Conservation (phyloP, 1,284 basidiomycete genomes). For the Omphalotus olearius region DNA sequence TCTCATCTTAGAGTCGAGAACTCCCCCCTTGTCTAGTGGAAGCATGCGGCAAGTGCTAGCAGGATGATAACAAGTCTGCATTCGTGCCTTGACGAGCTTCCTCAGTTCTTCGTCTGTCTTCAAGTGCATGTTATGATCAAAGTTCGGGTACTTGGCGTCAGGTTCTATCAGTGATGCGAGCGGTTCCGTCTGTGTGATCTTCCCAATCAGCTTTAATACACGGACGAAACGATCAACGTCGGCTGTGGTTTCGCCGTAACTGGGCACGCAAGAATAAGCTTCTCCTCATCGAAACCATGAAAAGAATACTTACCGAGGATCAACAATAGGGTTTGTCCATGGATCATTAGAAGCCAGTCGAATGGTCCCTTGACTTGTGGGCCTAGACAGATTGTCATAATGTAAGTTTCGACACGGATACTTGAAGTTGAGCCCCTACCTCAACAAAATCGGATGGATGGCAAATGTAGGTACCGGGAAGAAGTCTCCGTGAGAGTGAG, state of each 20-base stretch:
- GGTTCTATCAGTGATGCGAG: constrained; percentile 39
- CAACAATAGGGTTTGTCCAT: constrained; percentile 35
- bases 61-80: constrained; percentile 50
- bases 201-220: constrained; percentile 44
- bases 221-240: constrained; percentile 56
- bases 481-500: constrained; percentile 31
- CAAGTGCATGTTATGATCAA: constrained; percentile 39
- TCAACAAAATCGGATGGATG: constrained; percentile 34
- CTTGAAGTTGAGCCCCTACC: constrained; percentile 18
- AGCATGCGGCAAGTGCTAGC: constrained; percentile 48
- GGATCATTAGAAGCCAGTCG: constrained; percentile 34
- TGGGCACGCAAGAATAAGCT: constrained; percentile 18
- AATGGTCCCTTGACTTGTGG: constrained; percentile 34
- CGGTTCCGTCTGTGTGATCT: constrained; percentile 47
- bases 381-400: constrained; percentile 20
- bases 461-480: constrained; percentile 34
- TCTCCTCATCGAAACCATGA: too few relatives aligned
- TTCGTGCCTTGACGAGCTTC: constrained; percentile 39
- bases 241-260: constrained; percentile 53
- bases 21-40: constrained; percentile 25
- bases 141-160: constrained; percentile 5
- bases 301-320: constrained; percentile 33
- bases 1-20: constrained; percentile 19
- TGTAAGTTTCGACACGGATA: too few relatives aligned
- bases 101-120: constrained; percentile 41